Evolutionary conservation across 2,329 filamentous ascomycete genomes (phyloP), one percentile per base, ranked within the genome.

Genomic region (Sporothrix globosa): DNA sequence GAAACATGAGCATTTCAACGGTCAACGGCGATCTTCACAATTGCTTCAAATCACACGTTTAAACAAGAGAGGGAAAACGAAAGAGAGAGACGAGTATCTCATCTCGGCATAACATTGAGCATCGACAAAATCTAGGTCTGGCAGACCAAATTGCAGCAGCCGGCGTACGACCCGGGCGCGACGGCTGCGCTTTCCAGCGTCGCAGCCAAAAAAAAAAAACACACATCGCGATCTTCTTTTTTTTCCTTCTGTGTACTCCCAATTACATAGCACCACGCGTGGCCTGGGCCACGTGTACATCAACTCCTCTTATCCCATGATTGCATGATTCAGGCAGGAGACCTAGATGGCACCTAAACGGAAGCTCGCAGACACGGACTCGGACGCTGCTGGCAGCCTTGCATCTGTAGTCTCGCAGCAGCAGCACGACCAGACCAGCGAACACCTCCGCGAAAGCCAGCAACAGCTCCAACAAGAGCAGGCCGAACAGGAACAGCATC

Each of bases 321-420:
- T 30, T 30, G 54, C 30, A 58, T 41, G 30, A 58, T 41, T 21
- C 53, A 39, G 54, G 27, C 27, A 30, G 39, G 21, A n/a, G 3
- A 41, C 30, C 53, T 9, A 17, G 13, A 68, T 71, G 69, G 34
- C 56, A 1, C 34, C 39, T 11, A 68, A 68, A 34, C 65, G 69
- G 58, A 71, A 65, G 66, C 69, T 71, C 56, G 39, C 48, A 17
- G 65, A 48, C 30, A 24, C 66, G 14, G 66, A 65, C 19, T 39
- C 66, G 3, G 39, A 53, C 9, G 52, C 52, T 10, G 19, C 63
- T 13, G 17, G 21, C 24, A 58, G 52, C 9, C 39, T n/a, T 27
- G 13, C 24, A 0, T 50, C 60, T 50, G 24, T 24, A 50, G 69
- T 19, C 21, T 44, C 41, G 27, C 27, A 30, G 19, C 41, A 41